phyloP scores from a whole-genome alignment of 176 grass and related monocot genomes.

The Tillandsia leiboldiana region DNA sequence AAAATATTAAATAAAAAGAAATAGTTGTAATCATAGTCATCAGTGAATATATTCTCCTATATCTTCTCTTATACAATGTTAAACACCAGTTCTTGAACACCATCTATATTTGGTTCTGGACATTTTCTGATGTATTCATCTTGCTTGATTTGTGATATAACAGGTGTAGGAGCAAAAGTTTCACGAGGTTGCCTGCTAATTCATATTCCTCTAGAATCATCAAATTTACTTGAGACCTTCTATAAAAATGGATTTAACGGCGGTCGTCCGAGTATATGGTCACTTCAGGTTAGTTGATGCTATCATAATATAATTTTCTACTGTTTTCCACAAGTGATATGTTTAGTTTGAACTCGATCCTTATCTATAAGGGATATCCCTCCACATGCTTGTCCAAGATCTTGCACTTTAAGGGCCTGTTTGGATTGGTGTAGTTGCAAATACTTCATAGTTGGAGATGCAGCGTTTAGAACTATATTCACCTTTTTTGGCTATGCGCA shows the following conservation, averaged over 20 bases:
- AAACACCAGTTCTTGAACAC: slow-evolving; percentile 4
- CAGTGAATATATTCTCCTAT: too few relatives aligned
- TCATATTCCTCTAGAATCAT: slow-evolving; percentile 60
- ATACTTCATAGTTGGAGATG: too few relatives aligned
- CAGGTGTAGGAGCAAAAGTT: slow-evolving; percentile 69
- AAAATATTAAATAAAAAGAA: too few relatives aligned
- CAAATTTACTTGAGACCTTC: slow-evolving; percentile 50
- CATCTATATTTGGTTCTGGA: neutral
- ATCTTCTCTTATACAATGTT: slow-evolving; percentile 4
- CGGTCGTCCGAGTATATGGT: slow-evolving; percentile 64
- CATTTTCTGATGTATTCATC: slow-evolving; percentile 10
- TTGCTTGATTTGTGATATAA: slow-evolving; percentile 19
- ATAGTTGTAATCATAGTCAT: too few relatives aligned
- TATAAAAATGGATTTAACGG: slow-evolving; percentile 70
- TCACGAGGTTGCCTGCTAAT: slow-evolving; percentile 50
- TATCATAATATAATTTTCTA: neutral
- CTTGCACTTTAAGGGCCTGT: too few relatives aligned
- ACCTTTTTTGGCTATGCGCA: too few relatives aligned
- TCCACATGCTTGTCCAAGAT: too few relatives aligned
- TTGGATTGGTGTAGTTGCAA: too few relatives aligned
- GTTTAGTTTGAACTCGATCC: neutral
- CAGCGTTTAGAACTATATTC: too few relatives aligned
- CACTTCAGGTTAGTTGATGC: slow-evolving; percentile 51
- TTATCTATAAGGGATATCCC: too few relatives aligned
- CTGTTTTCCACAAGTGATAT: neutral